These are phyloP conservation scores for Ophiocordyceps unilateralis DNA, from an alignment of 2,329 filamentous ascomycete genomes.

Conservation along the genomic window DNA sequence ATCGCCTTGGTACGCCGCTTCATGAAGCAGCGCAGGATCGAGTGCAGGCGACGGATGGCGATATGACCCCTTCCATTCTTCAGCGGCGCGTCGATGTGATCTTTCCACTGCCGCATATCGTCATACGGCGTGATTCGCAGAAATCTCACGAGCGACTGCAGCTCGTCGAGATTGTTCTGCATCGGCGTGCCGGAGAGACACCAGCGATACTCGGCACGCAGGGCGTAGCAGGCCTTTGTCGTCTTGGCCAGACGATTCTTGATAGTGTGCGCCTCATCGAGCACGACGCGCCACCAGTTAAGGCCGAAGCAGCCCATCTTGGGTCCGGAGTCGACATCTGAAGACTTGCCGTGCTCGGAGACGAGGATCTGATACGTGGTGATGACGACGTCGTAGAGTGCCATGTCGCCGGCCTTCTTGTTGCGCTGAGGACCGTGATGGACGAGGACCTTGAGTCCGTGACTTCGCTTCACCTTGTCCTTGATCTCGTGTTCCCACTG, in stretches of 20 bases:
- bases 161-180: constrained; percentile 94
- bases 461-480: constrained; percentile 54
- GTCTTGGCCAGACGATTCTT: constrained; percentile 96
- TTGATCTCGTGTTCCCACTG: constrained; percentile 94
- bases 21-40: constrained; percentile 85
- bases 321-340: constrained; percentile 38
- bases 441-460: constrained; percentile 64
- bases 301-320: constrained; percentile 79
- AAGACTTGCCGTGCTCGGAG: constrained; percentile 66
- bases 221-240: constrained; percentile 76
- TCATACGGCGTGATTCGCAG: constrained; percentile 84
- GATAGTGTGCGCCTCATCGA: constrained; percentile 95
- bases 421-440: constrained; percentile 81
- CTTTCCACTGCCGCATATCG: constrained; percentile 72
- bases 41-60: constrained; percentile 72
- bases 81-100: constrained; percentile 77
- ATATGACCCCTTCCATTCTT: constrained; percentile 80
- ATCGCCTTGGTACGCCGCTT: constrained; percentile 96
- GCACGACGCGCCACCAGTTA: constrained; percentile 86
- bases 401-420: constrained; percentile 60
- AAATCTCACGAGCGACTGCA: constrained; percentile 88
- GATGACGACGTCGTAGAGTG: constrained; percentile 83
- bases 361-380: constrained; percentile 94
- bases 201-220: constrained; percentile 82
- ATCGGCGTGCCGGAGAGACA: constrained; percentile 92